These are phyloP conservation scores for Eimeria mitis DNA, from an alignment of 169 alveolate genomes.

Conservation along the genomic window DNA sequence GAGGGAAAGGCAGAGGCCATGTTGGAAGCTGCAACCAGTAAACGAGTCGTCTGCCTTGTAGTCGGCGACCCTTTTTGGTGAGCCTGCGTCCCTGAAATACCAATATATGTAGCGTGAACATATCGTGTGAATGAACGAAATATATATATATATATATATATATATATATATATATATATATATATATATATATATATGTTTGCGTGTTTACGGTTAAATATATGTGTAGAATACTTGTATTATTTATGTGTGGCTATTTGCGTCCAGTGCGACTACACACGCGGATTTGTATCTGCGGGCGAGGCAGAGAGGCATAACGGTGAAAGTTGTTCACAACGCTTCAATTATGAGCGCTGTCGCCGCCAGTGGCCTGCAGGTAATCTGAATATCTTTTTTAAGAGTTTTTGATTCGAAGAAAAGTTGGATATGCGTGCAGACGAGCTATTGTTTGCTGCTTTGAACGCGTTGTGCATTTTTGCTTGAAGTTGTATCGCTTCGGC, in stretches of 20 bases:
- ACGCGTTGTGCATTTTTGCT: not conserved
- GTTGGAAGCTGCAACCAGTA: constrained; percentile 86
- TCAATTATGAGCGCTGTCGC: constrained; percentile 91
- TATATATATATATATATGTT: not conserved
- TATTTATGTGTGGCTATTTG: not conserved
- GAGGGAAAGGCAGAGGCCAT: constrained; percentile 90
- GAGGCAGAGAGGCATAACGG: constrained; percentile 88
- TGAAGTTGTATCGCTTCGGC: constrained; percentile 98
- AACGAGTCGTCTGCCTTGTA: constrained; percentile 91
- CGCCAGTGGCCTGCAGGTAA: constrained; percentile 89
- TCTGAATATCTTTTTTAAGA: not conserved
- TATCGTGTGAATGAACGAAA: not conserved
- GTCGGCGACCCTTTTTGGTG: constrained; percentile 95
- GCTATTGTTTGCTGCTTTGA: not conserved
- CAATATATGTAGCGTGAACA: too few species aligned
- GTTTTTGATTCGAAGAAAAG: not conserved
- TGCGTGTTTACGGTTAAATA: not conserved
- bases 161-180: not conserved
- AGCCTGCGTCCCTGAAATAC: too few species aligned
- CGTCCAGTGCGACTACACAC: constrained; percentile 95
- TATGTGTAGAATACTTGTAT: too few species aligned
- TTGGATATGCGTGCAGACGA: not conserved
- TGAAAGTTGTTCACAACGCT: constrained; percentile 93
- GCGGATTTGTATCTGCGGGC: constrained; percentile 93
- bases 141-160: too few species aligned